These are phyloP conservation scores for Aurinia saxatilis DNA, from an alignment of 345 rosid genomes.

Conservation along the genomic window DNA sequence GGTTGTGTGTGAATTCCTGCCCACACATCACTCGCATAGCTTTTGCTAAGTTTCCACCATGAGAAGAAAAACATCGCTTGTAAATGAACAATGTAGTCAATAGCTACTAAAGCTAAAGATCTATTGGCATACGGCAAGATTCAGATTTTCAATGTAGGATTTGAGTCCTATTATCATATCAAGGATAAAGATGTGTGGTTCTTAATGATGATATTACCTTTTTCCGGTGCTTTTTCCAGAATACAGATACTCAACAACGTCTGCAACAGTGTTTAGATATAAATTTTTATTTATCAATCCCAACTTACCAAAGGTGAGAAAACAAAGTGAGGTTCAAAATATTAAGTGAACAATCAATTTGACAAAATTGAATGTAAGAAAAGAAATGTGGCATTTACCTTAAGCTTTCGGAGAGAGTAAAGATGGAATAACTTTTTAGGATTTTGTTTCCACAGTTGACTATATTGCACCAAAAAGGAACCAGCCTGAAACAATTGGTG, in stretches of 20 bases:
- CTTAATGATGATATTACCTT: constrained; percentile 34
- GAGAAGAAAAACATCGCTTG: no score
- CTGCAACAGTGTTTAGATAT: constrained; percentile 49
- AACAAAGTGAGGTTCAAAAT: neutral
- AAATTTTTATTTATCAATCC: constrained; percentile 64
- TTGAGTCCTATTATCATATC: neutral
- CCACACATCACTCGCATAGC: no score
- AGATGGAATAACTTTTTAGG: constrained; percentile 55
- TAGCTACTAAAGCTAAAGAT: no score
- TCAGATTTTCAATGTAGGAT: neutral
- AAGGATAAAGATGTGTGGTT: neutral
- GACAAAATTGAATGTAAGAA: neutral
- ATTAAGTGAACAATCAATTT: neutral
- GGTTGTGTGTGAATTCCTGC: no score
- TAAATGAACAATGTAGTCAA: no score
- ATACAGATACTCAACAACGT: constrained; percentile 93
- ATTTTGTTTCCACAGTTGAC: constrained; percentile 75
- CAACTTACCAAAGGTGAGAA: constrained; percentile 35
- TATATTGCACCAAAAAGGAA: constrained; percentile 73
- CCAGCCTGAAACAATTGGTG: constrained; percentile 57
- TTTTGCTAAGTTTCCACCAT: no score
- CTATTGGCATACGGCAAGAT: no score
- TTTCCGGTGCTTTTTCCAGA: constrained; percentile 96
- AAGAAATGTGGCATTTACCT: constrained; percentile 49
- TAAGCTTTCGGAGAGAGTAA: constrained; percentile 71